Evolutionary conservation across 768 basidiomycete species (phyloP).

Genomic region (Podaxis carcinomalis): DNA sequence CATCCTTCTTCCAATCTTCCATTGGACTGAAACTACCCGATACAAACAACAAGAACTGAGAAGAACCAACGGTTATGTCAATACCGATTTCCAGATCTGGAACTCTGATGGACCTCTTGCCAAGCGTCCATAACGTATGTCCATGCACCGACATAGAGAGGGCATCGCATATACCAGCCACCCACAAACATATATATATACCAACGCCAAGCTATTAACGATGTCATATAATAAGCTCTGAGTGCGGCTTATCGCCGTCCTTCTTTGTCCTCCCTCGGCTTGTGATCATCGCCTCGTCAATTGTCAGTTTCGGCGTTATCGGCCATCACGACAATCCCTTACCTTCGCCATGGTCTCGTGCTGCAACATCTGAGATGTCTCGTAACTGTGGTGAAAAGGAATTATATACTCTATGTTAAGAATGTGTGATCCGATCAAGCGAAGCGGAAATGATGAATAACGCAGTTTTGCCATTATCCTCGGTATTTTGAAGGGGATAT

Average conservation of each 20-base stretch:
- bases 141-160: background rate
- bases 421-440: background rate
- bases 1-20: background rate
- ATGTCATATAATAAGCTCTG: background rate
- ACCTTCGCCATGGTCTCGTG: background rate
- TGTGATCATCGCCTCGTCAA: background rate
- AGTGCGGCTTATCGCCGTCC: background rate
- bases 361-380: background rate
- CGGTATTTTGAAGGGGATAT: background rate
- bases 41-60: background rate
- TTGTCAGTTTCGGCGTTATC: background rate
- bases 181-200: background rate
- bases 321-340: slow-evolving; percentile 3
- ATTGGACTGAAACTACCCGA: background rate
- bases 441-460: background rate
- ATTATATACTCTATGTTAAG: background rate
- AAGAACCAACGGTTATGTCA: background rate
- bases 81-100: background rate
- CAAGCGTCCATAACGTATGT: background rate
- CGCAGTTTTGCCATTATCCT: background rate
- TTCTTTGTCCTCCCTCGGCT: background rate
- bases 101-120: background rate
- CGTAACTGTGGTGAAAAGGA: background rate
- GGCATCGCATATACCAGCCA: background rate
- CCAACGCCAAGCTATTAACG: background rate